A percentile compares a stretch with the other conserved stretches of the same genome.
Evolutionary conservation across 148 eudicot species (phyloP).

Genomic region (Rhododendron ferrugineum): DNA sequence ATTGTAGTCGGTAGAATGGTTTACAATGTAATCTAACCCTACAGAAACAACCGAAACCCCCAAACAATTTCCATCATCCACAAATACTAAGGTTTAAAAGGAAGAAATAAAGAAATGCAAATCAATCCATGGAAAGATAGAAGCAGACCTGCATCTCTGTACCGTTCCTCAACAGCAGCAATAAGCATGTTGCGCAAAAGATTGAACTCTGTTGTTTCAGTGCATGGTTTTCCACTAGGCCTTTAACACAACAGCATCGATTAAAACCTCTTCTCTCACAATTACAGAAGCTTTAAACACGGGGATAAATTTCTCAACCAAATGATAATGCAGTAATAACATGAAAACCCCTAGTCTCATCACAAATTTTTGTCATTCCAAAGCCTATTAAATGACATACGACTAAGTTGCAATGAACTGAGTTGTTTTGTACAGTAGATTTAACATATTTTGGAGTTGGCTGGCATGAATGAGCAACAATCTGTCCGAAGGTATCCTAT

Average conservation of each 20-base stretch:
- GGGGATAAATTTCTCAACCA: background rate
- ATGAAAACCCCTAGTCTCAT: background rate
- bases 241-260: conserved; percentile 27
- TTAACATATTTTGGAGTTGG: background rate
- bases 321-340: background rate
- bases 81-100: background rate
- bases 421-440: background rate
- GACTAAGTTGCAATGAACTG: too few species aligned
- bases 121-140: background rate
- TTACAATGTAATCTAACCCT: background rate
- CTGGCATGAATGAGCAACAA: background rate
- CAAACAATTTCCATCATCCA: background rate
- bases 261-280: background rate
- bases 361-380: background rate
- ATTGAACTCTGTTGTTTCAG: conserved; percentile 68
- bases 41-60: background rate
- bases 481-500: background rate
- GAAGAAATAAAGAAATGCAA: background rate
- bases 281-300: background rate
- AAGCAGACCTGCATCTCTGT: conserved; percentile 73
- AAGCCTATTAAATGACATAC: background rate
- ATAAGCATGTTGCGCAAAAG: conserved; percentile 78
- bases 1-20: background rate
- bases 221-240: conserved; percentile 66
- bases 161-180: conserved; percentile 89